Evolutionary conservation across 352 stramenopile genomes (phyloP).

Genomic region (Pythium monospermum): DNA sequence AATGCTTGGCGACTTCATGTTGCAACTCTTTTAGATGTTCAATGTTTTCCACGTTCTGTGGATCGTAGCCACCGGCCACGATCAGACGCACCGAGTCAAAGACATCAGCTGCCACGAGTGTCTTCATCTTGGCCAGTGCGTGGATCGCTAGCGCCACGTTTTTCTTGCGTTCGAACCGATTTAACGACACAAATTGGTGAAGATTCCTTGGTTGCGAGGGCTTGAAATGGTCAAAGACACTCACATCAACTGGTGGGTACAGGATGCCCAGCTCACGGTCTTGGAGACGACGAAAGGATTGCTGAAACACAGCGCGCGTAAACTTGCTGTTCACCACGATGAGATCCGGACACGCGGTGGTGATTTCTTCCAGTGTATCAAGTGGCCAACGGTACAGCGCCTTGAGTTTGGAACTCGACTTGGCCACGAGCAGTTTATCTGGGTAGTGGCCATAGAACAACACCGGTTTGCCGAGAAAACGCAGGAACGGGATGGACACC

Average conservation of each 20-base stretch:
- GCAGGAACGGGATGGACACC: constrained; percentile 70
- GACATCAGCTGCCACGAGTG: constrained; percentile 27
- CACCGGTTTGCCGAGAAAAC: constrained; percentile 73
- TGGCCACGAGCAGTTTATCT: constrained; percentile 92
- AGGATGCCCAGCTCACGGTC: constrained; percentile 78
- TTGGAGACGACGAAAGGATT: constrained; percentile 81
- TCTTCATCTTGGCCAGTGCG: constrained; percentile 59
- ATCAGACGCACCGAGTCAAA: constrained; percentile 80
- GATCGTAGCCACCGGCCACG: constrained; percentile 95
- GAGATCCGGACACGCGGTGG: constrained; percentile 81
- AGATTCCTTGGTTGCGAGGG: constrained; percentile 33
- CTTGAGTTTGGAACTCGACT: constrained; percentile 64
- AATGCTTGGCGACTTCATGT: constrained; percentile 50
- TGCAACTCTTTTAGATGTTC: constrained; percentile 91
- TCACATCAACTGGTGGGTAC: constrained; percentile 92
- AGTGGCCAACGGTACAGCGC: constrained; percentile 89
- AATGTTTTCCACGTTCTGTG: constrained; percentile 94
- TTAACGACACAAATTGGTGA: constrained; percentile 93
- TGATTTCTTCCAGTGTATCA: constrained; percentile 92
- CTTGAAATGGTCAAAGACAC: constrained; percentile 42
- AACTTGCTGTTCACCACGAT: constrained; percentile 97
- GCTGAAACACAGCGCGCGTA: constrained; percentile 87
- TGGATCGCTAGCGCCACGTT: constrained; percentile 90
- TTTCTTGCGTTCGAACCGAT: constrained; percentile 99
- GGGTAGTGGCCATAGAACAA: constrained; percentile 99